These are phyloP conservation scores for Rhodotorula glutinis DNA, from an alignment of 1,284 basidiomycete genomes.

Conservation along the genomic window DNA sequence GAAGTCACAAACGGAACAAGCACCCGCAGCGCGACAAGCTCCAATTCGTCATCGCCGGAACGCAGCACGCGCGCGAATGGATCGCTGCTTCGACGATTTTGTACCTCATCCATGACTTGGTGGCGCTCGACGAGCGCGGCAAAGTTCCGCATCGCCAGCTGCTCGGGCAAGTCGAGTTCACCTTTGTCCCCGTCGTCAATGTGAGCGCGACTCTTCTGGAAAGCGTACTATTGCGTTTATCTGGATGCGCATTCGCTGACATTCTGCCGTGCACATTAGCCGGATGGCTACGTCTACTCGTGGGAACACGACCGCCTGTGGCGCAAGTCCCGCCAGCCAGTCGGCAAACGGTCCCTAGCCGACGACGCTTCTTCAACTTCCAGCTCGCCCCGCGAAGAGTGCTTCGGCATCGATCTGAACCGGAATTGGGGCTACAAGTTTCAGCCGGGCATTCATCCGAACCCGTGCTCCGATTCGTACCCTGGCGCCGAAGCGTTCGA, in stretches of 20 bases:
- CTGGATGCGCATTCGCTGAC: not conserved
- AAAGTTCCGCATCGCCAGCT: constrained; percentile 46
- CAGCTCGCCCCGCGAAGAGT: constrained; percentile 44
- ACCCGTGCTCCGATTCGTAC: constrained; percentile 36
- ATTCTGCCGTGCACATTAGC: constrained; percentile 42
- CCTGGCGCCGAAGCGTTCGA: constrained; percentile 58
- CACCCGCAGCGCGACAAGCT: constrained; percentile 19
- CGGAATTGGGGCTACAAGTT: constrained; percentile 58
- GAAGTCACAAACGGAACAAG: constrained; percentile 11
- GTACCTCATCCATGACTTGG: constrained; percentile 68
- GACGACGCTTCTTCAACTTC: not conserved
- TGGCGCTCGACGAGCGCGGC: constrained; percentile 40
- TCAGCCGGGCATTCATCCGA: constrained; percentile 20
- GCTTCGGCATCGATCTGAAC: constrained; percentile 76
- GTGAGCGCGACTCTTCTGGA: not conserved
- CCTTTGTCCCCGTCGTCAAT: constrained; percentile 73
- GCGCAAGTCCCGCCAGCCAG: constrained; percentile 73
- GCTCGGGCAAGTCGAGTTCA: constrained; percentile 64
- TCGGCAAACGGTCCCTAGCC: constrained; percentile 42
- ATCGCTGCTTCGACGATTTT: constrained; percentile 69
- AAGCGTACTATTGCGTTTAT: no score
- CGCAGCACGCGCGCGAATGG: constrained; percentile 83
- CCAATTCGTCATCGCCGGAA: constrained; percentile 67
- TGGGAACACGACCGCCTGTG: constrained; percentile 66
- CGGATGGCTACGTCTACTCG: constrained; percentile 74